A percentile compares a stretch with the other conserved stretches of the same genome.
These are phyloP conservation scores for Candolleomyces eurysporus DNA, from an alignment of 768 basidiomycete genomes.

Conservation along the genomic window DNA sequence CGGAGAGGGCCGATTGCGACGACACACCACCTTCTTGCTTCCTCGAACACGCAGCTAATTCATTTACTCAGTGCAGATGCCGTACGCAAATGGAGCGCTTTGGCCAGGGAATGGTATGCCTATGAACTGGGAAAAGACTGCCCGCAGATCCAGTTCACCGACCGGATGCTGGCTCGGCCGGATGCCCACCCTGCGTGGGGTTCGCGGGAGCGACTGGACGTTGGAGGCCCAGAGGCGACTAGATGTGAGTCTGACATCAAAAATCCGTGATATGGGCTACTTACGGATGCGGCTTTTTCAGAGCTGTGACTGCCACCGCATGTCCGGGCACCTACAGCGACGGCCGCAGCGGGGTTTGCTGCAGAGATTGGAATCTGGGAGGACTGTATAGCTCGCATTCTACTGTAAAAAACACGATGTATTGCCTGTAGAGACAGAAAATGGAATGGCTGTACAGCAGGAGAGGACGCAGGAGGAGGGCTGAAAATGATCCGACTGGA, in stretches of 20 bases:
- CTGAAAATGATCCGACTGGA: slow-evolving; percentile 15
- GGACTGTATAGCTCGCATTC: too few species aligned
- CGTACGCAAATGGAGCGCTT: slow-evolving; percentile 47
- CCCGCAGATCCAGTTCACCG: slow-evolving; percentile 43
- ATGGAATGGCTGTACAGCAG: not conserved
- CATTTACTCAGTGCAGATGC: slow-evolving; percentile 39
- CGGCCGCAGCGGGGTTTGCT: too few species aligned
- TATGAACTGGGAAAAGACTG: slow-evolving; percentile 58
- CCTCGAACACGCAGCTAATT: not conserved
- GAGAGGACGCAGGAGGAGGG: not conserved
- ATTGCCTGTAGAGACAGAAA: not conserved
- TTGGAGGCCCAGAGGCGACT: slow-evolving; percentile 30
- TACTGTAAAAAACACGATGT: too few species aligned
- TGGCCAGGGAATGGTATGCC: slow-evolving; percentile 52
- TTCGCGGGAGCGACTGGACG: slow-evolving; percentile 29
- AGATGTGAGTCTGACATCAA: not conserved
- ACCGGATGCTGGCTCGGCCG: slow-evolving; percentile 31
- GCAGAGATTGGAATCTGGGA: too few species aligned
- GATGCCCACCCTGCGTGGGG: slow-evolving; percentile 49
- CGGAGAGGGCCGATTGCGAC: not conserved
- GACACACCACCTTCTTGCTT: not conserved
- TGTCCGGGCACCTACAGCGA: too few species aligned
- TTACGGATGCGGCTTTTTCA: too few species aligned
- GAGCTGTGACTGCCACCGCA: too few species aligned
- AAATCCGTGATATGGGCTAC: too few species aligned